Evolutionary conservation across 2,329 filamentous ascomycete genomes (phyloP).

Genomic region (Xylaria sp.): DNA sequence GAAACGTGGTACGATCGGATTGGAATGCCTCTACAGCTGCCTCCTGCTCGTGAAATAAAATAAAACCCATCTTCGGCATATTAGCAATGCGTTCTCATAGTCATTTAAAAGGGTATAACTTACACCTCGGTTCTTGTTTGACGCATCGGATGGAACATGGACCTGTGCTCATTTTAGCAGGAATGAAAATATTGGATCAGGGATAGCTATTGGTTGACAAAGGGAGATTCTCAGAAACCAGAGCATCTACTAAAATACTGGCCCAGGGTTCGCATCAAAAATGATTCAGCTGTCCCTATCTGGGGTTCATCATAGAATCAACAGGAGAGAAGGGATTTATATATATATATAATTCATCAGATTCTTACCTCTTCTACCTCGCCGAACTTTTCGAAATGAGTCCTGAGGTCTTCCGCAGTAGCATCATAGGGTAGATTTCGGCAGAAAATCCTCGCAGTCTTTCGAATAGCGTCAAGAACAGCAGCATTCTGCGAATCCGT

Average conservation of each 20-base stretch:
- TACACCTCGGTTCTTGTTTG: slow-evolving; percentile 78
- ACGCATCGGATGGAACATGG: slow-evolving; percentile 80
- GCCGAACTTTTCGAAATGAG: slow-evolving; percentile 78
- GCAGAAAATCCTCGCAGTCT: slow-evolving; percentile 84
- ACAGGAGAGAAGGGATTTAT: slow-evolving; percentile 18
- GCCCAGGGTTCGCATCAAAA: slow-evolving; percentile 91
- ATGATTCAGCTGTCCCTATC: slow-evolving; percentile 99
- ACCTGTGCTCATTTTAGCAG: slow-evolving; percentile 71
- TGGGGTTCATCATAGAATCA: slow-evolving; percentile 88
- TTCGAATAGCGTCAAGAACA: slow-evolving; percentile 69
- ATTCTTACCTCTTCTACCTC: slow-evolving; percentile 85
- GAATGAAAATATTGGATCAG: slow-evolving; percentile 42
- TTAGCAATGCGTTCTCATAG: slow-evolving; percentile 27
- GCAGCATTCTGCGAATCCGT: slow-evolving; percentile 44
- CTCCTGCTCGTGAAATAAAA: slow-evolving; percentile 78
- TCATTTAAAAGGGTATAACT: slow-evolving; percentile 16
- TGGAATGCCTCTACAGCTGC: slow-evolving; percentile 82
- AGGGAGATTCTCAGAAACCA: slow-evolving; percentile 76
- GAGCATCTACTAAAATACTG: slow-evolving; percentile 99
- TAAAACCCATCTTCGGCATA: slow-evolving; percentile 72
- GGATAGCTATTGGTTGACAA: slow-evolving; percentile 45
- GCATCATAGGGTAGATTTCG: slow-evolving; percentile 87
- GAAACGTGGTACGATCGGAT: slow-evolving; percentile 86
- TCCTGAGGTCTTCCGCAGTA: slow-evolving; percentile 79
- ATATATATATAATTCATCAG: slow-evolving; percentile 21